Conservation (phyloP, 2,329 filamentous ascomycete species). For the Juglanconis sp. region DNA sequence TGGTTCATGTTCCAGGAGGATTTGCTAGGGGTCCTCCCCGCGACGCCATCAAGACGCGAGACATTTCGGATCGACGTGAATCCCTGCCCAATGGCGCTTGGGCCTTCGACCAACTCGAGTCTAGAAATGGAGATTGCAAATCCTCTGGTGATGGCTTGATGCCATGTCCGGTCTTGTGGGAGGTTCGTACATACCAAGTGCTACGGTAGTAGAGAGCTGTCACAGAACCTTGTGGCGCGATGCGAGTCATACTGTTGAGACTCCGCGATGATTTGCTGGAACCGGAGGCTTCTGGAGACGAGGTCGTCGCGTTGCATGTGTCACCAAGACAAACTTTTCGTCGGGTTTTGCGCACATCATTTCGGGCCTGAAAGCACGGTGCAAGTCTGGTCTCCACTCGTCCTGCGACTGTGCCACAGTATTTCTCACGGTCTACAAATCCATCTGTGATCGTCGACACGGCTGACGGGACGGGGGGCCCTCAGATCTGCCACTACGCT, state of each 20-base stretch:
- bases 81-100: conserved; percentile 8
- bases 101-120: not conserved
- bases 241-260: conserved; percentile 2
- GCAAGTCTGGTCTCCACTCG: not conserved
- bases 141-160: too few species aligned
- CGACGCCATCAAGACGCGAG: conserved; percentile 14
- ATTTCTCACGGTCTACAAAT: not conserved
- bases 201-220: not conserved
- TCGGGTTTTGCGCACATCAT: not conserved
- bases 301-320: not conserved
- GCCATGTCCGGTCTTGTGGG: too few species aligned
- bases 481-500: not conserved
- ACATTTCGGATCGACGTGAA: conserved; percentile 12
- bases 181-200: too few species aligned
- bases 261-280: not conserved
- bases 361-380: not conserved
- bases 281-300: not conserved
- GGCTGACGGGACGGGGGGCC: not conserved
- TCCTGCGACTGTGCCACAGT: not conserved
- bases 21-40: conserved; percentile 9
- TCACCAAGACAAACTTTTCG: not conserved
- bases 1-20: not conserved
- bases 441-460: not conserved
- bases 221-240: not conserved
- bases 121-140: not conserved